Base-by-base conservation (phyloP, 306 rosid genomes). In the Cucumis hystrix region DNA sequence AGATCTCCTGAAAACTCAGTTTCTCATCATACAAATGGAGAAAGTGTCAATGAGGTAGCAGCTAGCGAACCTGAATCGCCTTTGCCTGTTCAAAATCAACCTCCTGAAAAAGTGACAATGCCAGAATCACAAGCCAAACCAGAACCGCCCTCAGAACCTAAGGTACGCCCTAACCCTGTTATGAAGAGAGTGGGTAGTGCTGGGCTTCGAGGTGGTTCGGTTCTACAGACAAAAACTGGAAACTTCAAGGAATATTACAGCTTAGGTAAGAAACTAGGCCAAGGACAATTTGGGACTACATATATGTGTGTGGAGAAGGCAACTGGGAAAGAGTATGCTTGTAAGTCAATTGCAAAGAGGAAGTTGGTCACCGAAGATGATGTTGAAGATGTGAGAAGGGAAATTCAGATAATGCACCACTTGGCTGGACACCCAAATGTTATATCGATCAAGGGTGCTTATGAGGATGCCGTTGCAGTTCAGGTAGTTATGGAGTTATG, bases 381-480 rank as follows among this genome's bases (percentile, higher is more conserved):
- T 86, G 98, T 96, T 40, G 99, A 92, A 84, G 98, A 96, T 77
- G 99, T 96, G 85, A 88, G 99, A 81, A 87, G 99, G 84, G 99
- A 96, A 76, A 92, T 96, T 92, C 98, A 96, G 91, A 96, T 96
- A 77, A 96, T 96, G 99, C 99, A 96, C 77, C 99, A 96, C 86
- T 84, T 96, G 87, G 84, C 93, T 1, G 99, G 96, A 21, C 96
- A 92, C 79, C 89, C 92, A 13, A 91, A 96, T 78, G 99, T 96
- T 77, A 91, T 96, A 87, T 91, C 98, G 14, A 96, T 96, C 73
- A 96, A 87, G 86, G 99, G 91, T 71, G 97, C 99, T 64, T 96
- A 89, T 71, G 99, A 96, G 87, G 99, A 96, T 84, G 92, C 91
- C 0, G 83, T 89, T 14, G 98, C 98, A 7, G 99, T 96, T 75